phyloP scores from a whole-genome alignment of 352 stramenopile species.

The Phytophthora lateralis region DNA sequence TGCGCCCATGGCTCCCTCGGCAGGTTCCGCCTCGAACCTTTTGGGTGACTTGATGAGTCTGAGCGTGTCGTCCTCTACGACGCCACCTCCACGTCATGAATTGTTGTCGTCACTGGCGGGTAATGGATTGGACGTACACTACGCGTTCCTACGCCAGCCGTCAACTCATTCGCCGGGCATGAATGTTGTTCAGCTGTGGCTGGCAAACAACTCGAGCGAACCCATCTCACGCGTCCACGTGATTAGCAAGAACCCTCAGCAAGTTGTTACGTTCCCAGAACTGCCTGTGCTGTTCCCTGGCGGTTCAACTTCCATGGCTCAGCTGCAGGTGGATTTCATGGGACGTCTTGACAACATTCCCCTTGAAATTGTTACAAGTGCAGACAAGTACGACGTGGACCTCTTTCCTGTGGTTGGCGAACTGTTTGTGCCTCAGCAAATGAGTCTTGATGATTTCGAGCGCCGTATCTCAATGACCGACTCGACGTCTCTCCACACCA shows the following conservation, averaged over 20 bases:
- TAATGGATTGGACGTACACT: slow-evolving; percentile 70
- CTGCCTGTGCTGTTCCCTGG: slow-evolving; percentile 85
- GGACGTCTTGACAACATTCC: slow-evolving; percentile 69
- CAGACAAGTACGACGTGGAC: slow-evolving; percentile 60
- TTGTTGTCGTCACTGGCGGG: slow-evolving; percentile 58
- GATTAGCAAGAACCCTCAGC: slow-evolving; percentile 39
- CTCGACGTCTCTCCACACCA: slow-evolving; percentile 58
- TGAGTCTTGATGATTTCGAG: slow-evolving; percentile 76
- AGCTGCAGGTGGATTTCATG: slow-evolving; percentile 86
- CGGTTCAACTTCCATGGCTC: slow-evolving; percentile 69
- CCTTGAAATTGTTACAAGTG: slow-evolving; percentile 64
- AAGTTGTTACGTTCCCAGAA: slow-evolving; percentile 82
- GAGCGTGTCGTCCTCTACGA: slow-evolving; percentile 51
- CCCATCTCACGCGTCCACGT: slow-evolving; percentile 61
- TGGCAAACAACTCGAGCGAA: slow-evolving; percentile 68
- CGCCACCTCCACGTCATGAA: slow-evolving; percentile 43
- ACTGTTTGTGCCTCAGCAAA: slow-evolving; percentile 69
- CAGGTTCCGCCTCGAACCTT: slow-evolving; percentile 31
- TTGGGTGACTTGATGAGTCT: slow-evolving; percentile 67
- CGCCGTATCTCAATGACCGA: slow-evolving; percentile 68
- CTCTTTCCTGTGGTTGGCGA: slow-evolving; percentile 69
- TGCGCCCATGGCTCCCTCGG: slow-evolving; percentile 16
- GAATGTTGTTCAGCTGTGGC: slow-evolving; percentile 77
- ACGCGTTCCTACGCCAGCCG: slow-evolving; percentile 64
- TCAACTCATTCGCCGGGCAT: slow-evolving; percentile 67